Conservation (phyloP, 179 eudicot genomes). For the Corrigiola litoralis region DNA sequence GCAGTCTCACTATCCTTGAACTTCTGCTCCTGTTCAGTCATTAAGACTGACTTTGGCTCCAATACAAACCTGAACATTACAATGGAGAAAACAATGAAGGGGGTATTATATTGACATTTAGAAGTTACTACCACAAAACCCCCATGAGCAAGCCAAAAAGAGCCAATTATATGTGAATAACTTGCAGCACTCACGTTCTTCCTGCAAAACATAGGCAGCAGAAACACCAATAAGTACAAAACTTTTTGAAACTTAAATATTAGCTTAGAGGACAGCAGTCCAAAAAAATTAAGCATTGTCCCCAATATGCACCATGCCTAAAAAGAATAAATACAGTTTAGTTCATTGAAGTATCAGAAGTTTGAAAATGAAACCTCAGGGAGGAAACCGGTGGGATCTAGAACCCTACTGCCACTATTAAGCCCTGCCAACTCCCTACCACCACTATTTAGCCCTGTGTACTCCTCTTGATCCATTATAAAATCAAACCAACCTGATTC, state of each 20-base stretch:
- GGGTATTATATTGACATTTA: not conserved
- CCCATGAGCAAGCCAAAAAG: slow-evolving; percentile 13
- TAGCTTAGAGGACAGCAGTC: not conserved
- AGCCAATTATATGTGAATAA: slow-evolving; percentile 1
- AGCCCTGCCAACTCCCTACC: too few species aligned
- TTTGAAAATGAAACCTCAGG: too few species aligned
- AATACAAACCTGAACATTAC: slow-evolving; percentile 62
- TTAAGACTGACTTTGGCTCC: slow-evolving; percentile 76
- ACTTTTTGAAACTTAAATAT: not conserved
- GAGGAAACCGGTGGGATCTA: too few species aligned
- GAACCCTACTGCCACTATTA: too few species aligned
- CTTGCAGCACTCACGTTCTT: slow-evolving; percentile 70
- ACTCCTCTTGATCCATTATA: too few species aligned
- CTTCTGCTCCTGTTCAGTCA: slow-evolving; percentile 80
- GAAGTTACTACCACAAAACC: not conserved
- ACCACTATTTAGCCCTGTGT: too few species aligned
- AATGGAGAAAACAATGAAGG: slow-evolving; percentile 5
- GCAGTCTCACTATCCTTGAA: slow-evolving; percentile 83
- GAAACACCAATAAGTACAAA: slow-evolving; percentile 11
- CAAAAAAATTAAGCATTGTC: not conserved
- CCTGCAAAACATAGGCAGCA: slow-evolving; percentile 56
- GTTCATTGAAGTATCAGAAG: not conserved
- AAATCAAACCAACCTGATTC: too few species aligned
- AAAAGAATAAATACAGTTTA: not conserved
- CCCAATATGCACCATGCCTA: not conserved